Percentiles rank a stretch among this genome's conserved stretches.
These are phyloP conservation scores for Microsporum canis DNA, from an alignment of 2,329 filamentous ascomycete genomes.

Conservation along the genomic window DNA sequence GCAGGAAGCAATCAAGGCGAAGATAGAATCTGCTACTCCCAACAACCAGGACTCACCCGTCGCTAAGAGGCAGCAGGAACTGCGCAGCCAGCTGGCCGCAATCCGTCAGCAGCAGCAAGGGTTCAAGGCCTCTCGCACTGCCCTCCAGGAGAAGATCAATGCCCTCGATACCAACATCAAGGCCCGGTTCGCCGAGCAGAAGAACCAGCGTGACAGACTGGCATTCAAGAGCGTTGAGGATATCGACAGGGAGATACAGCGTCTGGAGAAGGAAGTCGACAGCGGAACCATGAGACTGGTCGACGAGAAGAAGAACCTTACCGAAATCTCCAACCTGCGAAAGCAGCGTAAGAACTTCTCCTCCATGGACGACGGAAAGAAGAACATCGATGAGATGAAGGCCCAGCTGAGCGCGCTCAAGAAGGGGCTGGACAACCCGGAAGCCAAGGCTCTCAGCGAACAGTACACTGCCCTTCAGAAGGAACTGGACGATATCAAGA, in stretches of 20 bases:
- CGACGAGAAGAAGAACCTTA: constrained; percentile 88
- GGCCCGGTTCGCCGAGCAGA: constrained; percentile 73
- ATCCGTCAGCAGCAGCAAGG: constrained; percentile 80
- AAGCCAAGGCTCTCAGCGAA: constrained; percentile 76
- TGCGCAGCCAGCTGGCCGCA: constrained; percentile 67
- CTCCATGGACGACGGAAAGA: constrained; percentile 72
- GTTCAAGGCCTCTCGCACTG: constrained; percentile 69
- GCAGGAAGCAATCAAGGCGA: constrained; percentile 80
- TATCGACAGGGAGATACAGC: constrained; percentile 68
- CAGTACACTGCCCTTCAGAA: constrained; percentile 74
- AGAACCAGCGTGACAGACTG: constrained; percentile 67
- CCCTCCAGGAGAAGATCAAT: constrained; percentile 83
- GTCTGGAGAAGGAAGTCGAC: constrained; percentile 75
- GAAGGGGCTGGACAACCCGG: constrained; percentile 82
- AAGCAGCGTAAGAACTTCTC: constrained; percentile 88
- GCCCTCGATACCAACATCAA: constrained; percentile 81
- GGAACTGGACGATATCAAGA: constrained; percentile 82
- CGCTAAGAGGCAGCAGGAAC: constrained; percentile 73
- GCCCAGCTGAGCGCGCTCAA: constrained; percentile 78
- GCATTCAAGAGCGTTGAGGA: constrained; percentile 81
- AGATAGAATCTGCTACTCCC: constrained; percentile 72
- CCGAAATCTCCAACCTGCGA: constrained; percentile 68
- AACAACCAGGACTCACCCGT: constrained; percentile 71
- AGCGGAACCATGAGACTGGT: constrained; percentile 87
- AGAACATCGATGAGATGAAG: constrained; percentile 78